Percentiles rank a stretch among this genome's conserved stretches.
These are phyloP conservation scores for Bertia moriformis DNA, from an alignment of 2,329 filamentous ascomycete species.

Conservation along the genomic window DNA sequence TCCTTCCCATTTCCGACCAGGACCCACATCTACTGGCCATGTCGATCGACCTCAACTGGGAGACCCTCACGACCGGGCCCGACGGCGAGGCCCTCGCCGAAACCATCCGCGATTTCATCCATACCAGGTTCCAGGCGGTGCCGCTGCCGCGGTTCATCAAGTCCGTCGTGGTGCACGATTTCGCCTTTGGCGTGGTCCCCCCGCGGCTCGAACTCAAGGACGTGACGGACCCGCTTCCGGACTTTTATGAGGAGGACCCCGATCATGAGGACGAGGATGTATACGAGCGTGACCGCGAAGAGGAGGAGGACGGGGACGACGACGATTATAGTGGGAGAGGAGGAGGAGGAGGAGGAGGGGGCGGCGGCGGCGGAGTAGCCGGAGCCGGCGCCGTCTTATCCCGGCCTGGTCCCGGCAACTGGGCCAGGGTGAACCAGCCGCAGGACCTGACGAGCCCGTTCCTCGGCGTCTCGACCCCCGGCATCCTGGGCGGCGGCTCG, in stretches of 20 bases:
- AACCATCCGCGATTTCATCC: conserved; percentile 80
- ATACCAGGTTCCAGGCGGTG: conserved; percentile 88
- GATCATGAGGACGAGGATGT: conserved; percentile 46
- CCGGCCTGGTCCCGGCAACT: conserved; percentile 3
- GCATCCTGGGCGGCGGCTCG: conserved; percentile 52
- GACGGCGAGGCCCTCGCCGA: conserved; percentile 77
- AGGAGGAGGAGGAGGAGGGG: conserved; percentile 20
- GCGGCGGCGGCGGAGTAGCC: conserved; percentile 13
- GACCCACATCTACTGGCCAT: too few species aligned
- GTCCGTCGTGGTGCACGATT: conserved; percentile 84
- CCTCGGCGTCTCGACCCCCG: conserved; percentile 43
- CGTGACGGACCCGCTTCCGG: conserved; percentile 84
- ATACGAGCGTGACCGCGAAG: conserved; percentile 27
- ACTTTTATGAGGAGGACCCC: conserved; percentile 81
- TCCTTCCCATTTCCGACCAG: too few species aligned
- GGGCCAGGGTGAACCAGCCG: conserved; percentile 8
- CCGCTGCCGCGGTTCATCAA: conserved; percentile 89
- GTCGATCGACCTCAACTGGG: conserved; percentile 98
- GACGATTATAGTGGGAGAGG: conserved; percentile 6
- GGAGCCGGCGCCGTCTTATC: conserved; percentile 9
- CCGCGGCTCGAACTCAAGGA: conserved; percentile 88
- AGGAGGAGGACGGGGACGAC: conserved; percentile 11
- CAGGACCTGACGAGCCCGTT: conserved; percentile 38
- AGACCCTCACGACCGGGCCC: conserved; percentile 73
- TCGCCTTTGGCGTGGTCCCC: conserved; percentile 73